Evolutionary conservation across 169 alveolate genomes (phyloP).

Genomic region (Babesia bigemina): DNA sequence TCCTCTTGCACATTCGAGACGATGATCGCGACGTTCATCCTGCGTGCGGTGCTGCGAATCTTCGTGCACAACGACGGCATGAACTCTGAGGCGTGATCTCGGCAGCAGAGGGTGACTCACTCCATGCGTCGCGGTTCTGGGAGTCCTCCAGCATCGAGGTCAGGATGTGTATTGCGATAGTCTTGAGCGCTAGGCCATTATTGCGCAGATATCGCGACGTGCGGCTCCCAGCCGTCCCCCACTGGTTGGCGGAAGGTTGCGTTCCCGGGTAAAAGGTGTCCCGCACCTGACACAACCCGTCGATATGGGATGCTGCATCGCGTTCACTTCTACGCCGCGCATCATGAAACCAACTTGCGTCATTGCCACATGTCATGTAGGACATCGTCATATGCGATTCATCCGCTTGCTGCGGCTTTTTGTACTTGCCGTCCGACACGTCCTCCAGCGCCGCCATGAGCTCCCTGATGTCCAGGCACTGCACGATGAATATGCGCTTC

Average conservation of each 20-base stretch:
- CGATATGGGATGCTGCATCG: too few species aligned
- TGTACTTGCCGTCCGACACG: not conserved
- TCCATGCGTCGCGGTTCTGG: not conserved
- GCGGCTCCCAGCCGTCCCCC: too few species aligned
- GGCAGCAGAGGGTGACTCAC: not conserved
- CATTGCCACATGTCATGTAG: too few species aligned
- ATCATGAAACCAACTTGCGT: too few species aligned
- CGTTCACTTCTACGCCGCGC: too few species aligned
- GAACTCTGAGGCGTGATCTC: not conserved
- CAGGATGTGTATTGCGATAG: constrained; percentile 7
- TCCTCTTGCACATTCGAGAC: not conserved
- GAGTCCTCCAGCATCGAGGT: constrained; percentile 27
- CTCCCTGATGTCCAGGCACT: constrained; percentile 18
- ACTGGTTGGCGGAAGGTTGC: too few species aligned
- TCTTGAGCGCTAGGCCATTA: not conserved
- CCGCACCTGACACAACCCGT: too few species aligned
- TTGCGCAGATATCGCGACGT: too few species aligned
- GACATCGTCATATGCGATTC: not conserved
- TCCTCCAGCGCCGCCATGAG: constrained; percentile 17
- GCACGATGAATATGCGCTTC: constrained; percentile 30
- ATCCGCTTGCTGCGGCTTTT: not conserved
- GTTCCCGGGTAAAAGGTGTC: too few species aligned
- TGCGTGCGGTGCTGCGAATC: not conserved
- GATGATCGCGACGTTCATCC: constrained; percentile 19
- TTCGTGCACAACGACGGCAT: constrained; percentile 13